These are phyloP conservation scores for Chlorella sp. DNA, from an alignment of 139 green algal species.

Conservation along the genomic window DNA sequence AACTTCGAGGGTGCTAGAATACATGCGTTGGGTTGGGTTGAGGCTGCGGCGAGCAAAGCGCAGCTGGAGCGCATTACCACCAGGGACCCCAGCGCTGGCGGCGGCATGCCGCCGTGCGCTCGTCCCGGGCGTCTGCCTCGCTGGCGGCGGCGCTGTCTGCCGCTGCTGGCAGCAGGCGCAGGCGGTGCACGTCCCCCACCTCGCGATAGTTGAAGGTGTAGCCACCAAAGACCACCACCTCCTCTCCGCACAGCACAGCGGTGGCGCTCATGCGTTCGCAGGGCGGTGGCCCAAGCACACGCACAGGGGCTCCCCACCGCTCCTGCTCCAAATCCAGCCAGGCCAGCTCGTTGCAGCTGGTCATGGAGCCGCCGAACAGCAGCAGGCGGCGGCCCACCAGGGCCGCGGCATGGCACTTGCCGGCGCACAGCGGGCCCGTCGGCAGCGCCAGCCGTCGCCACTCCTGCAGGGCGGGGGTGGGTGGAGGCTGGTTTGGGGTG, in stretches of 20 bases:
- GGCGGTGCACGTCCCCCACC: constrained; percentile 2
- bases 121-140: neutral
- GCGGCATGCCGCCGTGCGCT: neutral
- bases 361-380: constrained; percentile 23
- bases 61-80: no score
- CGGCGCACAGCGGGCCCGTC: neutral
- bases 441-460: neutral
- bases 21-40: neutral
- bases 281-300: neutral
- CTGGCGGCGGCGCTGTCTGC: neutral
- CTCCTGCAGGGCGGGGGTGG: neutral
- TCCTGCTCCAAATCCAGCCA: constrained; percentile 6
- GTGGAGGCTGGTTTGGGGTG: no score
- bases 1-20: neutral
- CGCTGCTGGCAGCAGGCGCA: neutral
- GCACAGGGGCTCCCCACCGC: neutral
- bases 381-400: constrained; percentile 23
- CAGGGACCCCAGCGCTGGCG: neutral
- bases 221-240: constrained; percentile 17
- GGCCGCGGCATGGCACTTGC: constrained; percentile 18
- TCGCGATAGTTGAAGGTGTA: neutral
- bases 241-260: neutral
- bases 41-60: no score
- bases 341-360: constrained; percentile 16
- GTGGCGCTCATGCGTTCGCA: constrained; percentile 3